Conservation (phyloP, 1,139 yeast genomes). For the Sugiyamaella japonica region DNA sequence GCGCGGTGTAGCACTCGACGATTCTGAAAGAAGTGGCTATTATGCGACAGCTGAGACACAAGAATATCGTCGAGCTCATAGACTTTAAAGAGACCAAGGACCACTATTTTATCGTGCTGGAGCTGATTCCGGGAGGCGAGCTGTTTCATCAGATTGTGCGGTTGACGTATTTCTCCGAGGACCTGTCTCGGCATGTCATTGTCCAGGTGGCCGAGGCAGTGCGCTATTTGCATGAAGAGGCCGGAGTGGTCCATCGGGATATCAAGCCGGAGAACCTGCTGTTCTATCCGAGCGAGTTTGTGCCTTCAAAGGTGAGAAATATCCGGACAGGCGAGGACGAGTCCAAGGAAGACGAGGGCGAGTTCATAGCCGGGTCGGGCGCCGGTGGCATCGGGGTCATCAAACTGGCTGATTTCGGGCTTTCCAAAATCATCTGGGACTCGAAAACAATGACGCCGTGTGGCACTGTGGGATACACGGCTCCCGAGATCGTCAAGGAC, state of each 20-base stretch:
- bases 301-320: constrained; percentile 51
- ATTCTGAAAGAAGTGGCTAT: constrained; percentile 83
- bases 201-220: constrained; percentile 82
- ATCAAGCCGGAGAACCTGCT: constrained; percentile 92
- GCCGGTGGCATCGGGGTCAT: constrained; percentile 88
- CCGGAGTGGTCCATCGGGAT: constrained; percentile 91
- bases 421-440: constrained; percentile 77
- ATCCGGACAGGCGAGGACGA: constrained; percentile 76
- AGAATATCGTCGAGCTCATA: constrained; percentile 67
- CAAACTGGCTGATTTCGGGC: constrained; percentile 89
- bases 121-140: constrained; percentile 90
- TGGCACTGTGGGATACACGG: constrained; percentile 90
- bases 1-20: constrained; percentile 45
- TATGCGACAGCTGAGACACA: constrained; percentile 71
- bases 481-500: constrained; percentile 90
- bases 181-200: constrained; percentile 79
- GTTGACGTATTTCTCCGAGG: constrained; percentile 86
- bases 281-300: constrained; percentile 69
- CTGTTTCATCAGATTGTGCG: constrained; percentile 91
- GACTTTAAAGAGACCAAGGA: constrained; percentile 65
- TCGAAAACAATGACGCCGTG: constrained; percentile 79
- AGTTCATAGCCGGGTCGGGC: constrained; percentile 71
- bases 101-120: constrained; percentile 77
- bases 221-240: constrained; percentile 72
- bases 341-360: constrained; percentile 82